Evolutionary conservation across 768 basidiomycete genomes (phyloP).

Genomic region (Krasilnikovozyma curviuscula): DNA sequence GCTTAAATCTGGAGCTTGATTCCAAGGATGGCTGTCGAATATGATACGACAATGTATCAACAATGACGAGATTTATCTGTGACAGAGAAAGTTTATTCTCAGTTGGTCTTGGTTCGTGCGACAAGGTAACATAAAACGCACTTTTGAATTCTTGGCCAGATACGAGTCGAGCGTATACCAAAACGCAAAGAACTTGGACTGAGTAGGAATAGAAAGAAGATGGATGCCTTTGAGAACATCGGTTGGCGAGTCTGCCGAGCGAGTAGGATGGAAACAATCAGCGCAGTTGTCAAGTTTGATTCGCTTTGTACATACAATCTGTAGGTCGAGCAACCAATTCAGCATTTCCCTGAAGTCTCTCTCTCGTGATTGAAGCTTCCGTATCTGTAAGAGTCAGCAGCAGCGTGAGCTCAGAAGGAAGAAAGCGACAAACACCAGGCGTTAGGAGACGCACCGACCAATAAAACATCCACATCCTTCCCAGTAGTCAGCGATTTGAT

Average conservation of each 20-base stretch:
- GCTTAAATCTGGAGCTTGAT: slow-evolving; percentile 10
- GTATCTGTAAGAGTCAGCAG: slow-evolving; percentile 22
- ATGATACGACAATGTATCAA: slow-evolving; percentile 24
- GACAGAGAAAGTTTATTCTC: background rate
- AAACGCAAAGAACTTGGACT: slow-evolving; percentile 24
- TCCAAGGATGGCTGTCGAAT: slow-evolving; percentile 22
- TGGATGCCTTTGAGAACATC: slow-evolving; percentile 19
- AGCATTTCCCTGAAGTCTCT: slow-evolving; percentile 15
- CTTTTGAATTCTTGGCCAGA: slow-evolving; percentile 18
- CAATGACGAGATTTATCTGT: slow-evolving; percentile 21
- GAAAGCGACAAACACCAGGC: no score
- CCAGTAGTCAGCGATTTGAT: background rate
- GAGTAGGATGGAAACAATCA: background rate
- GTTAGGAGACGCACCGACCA: slow-evolving; percentile 19
- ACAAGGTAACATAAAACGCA: slow-evolving; percentile 1
- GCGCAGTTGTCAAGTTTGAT: background rate
- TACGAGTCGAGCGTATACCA: slow-evolving; percentile 21
- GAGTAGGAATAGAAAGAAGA: slow-evolving; percentile 19
- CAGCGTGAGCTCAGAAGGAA: background rate
- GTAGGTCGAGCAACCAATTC: slow-evolving; percentile 5
- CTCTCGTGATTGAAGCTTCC: slow-evolving; percentile 19
- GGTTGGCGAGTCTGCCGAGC: slow-evolving; percentile 9
- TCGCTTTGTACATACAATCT: background rate
- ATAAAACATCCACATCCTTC: slow-evolving; percentile 18
- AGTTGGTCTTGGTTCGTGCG: background rate